Base-by-base conservation (phyloP, 2,329 filamentous ascomycete species). In the Capronia coronata region DNA sequence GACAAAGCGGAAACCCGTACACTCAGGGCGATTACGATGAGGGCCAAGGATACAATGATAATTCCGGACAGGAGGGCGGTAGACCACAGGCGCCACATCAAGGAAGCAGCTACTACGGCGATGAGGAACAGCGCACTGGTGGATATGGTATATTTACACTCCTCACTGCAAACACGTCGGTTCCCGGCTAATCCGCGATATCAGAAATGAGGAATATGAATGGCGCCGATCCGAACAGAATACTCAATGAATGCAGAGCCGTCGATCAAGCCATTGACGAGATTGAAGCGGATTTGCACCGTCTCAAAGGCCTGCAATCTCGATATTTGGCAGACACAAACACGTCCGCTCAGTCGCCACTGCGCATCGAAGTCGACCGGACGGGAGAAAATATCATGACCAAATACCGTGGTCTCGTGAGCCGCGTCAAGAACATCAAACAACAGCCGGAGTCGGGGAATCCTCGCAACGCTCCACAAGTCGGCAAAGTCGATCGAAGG, bases 161-260 rank as follows among this genome's bases (percentile, higher is more conserved):
- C 21, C 18, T 29, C 19, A 4, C 23, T 10, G 5, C 14, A 13
- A 16, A 11, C 9, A 9, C 14, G 6, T 29, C 21, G 19, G 43
- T 32, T 46, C 35, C 40, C 35, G 38, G 43, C 54, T 56, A 45
- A 56, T 37, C 34, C 30, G 29, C 27, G 5, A 25, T 46, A 16
- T 30, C 58, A 71, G 72, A 70, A 67, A 75, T 75, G 71, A 60
- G 59, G 50, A 61, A 64, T 16, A 59, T 69, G 58, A 66, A 66
- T 49, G 60, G 60, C 37, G 58, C 55, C 43, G 80, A 89, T 66
- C 81, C 85, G 37, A 89, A 87, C 65, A 79, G 79, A 49, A 85
- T 94, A 59, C 77, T 96, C 52, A 87, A 94, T 71, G 84, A 93
- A 67, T 93, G 87, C 71, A 79, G 81, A 51, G 82, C 87, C 39